Conservation (phyloP, 106 monocot species). For the Dactylorhiza incarnata region DNA sequence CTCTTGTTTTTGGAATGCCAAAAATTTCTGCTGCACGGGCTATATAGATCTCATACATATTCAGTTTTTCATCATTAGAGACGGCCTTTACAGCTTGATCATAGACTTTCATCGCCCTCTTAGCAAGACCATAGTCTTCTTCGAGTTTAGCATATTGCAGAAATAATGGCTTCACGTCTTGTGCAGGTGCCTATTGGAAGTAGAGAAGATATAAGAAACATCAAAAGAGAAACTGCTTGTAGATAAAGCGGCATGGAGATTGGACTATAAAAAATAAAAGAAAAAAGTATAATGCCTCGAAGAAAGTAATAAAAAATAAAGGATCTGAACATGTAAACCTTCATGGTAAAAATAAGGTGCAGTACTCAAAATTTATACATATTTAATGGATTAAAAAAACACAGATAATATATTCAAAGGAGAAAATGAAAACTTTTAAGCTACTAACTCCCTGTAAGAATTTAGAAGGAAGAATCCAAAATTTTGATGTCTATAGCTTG, state of each 20-base stretch:
- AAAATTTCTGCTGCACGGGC: slow-evolving; percentile 90
- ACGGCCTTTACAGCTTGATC: slow-evolving; percentile 89
- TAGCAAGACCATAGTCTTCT: slow-evolving; percentile 88
- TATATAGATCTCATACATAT: slow-evolving; percentile 97
- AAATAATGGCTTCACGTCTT: slow-evolving; percentile 78
- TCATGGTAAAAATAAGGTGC: background rate
- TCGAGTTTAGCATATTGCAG: slow-evolving; percentile 95
- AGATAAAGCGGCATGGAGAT: background rate
- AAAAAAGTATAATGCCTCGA: background rate
- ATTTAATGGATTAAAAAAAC: background rate
- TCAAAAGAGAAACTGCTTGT: background rate
- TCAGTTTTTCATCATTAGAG: slow-evolving; percentile 70
- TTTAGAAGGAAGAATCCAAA: background rate
- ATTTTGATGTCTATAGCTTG: background rate
- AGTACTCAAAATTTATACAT: background rate
- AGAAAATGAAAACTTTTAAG: background rate
- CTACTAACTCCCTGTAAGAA: background rate
- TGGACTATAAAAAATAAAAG: background rate
- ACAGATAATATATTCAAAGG: background rate
- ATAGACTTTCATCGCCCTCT: slow-evolving; percentile 93
- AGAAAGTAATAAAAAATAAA: background rate
- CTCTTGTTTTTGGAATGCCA: slow-evolving; percentile 95
- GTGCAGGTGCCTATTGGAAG: slow-evolving; percentile 66
- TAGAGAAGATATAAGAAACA: slow-evolving; percentile 1
- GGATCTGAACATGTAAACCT: background rate